Percentiles rank a stretch among this genome's conserved stretches.
Evolutionary conservation across 2,329 filamentous ascomycete genomes (phyloP).

Genomic region (Botrytis aclada): DNA sequence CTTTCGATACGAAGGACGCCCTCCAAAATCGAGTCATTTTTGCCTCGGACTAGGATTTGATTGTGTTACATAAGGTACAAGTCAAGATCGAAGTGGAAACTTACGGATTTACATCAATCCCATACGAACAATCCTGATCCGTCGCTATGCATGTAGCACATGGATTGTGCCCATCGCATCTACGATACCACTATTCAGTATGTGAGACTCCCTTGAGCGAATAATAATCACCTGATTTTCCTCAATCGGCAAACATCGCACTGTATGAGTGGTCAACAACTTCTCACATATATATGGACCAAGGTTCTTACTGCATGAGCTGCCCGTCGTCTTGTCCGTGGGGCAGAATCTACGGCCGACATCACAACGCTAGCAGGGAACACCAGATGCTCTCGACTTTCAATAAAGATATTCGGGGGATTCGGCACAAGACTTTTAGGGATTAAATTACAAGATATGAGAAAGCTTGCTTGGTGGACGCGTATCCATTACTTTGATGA

Average conservation of each 20-base stretch:
- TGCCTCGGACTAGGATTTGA: slow-evolving; percentile 42
- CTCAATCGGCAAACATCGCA: slow-evolving; percentile 47
- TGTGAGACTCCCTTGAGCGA: slow-evolving; percentile 5
- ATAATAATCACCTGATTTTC: slow-evolving; percentile 45
- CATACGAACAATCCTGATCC: slow-evolving; percentile 35
- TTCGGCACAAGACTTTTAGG: neutral
- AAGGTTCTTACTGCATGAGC: slow-evolving; percentile 32
- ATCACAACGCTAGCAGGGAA: slow-evolving; percentile 1
- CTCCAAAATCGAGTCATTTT: slow-evolving; percentile 51
- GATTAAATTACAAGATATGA: neutral
- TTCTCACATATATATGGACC: neutral
- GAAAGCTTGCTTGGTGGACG: neutral
- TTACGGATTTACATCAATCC: slow-evolving; percentile 35
- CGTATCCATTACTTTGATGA: neutral
- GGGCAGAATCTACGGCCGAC: slow-evolving; percentile 12
- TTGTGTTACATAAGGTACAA: neutral
- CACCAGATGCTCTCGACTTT: neutral
- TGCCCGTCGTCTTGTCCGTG: slow-evolving; percentile 24
- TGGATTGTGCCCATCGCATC: slow-evolving; percentile 48
- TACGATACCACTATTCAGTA: slow-evolving; percentile 26
- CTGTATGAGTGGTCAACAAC: slow-evolving; percentile 33
- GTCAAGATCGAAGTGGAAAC: neutral
- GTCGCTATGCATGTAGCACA: slow-evolving; percentile 37
- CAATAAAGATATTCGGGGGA: neutral
- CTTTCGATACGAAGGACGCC: slow-evolving; percentile 48